Evolutionary conservation across 192 early-diverging fungal genomes (phyloP), one percentile per base, ranked within the genome.

Genomic region (Coemansia sp.): DNA sequence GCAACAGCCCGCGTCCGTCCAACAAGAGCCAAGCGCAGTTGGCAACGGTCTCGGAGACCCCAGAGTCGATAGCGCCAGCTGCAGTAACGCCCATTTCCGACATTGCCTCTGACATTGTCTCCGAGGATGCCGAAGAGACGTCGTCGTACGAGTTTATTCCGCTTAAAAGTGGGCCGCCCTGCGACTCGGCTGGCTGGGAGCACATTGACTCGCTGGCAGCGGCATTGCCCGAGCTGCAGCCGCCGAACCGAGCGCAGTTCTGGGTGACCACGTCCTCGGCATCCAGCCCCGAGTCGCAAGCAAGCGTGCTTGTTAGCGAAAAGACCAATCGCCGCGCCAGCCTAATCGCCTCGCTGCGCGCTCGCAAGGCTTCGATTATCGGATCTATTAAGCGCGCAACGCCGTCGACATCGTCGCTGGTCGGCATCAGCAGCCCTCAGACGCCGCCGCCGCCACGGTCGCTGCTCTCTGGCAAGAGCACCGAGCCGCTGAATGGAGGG

Each of bases 291-390:
- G 78, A 75, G 41, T 73, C 73, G 18, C 67, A 75, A 34, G 69
- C 74, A n/a, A 69, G 67, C 60, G 59, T 63, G 3, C 30, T 73
- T 7, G 15, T 63, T 11, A 38, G 56, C 32, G 69, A 72, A 16
- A 67, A 65, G 60, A n/a, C 53, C 2, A 59, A 43, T 18, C 68
- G 59, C 10, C 73, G 73, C 7, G 34, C 65, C 22, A 75, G 73
- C 39, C 41, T 75, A 20, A 68, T 71, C 13, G 67, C 70, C 12
- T 61, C 68, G 12, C 67, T 81, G 60, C 69, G 73, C 15, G 73
- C 78, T 0, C 68, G 70, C 64, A 75, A 75, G 44, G 63, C 73
- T 2, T 71, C 71, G 3, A 80, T 80, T 12, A 74, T 80, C 29
- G 77, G 77, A 0, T 71, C 77, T 0, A 74, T 80, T 8, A 74